Base-by-base conservation (phyloP, 495 filamentous ascomycete genomes). In the Glutinoglossum americanum region DNA sequence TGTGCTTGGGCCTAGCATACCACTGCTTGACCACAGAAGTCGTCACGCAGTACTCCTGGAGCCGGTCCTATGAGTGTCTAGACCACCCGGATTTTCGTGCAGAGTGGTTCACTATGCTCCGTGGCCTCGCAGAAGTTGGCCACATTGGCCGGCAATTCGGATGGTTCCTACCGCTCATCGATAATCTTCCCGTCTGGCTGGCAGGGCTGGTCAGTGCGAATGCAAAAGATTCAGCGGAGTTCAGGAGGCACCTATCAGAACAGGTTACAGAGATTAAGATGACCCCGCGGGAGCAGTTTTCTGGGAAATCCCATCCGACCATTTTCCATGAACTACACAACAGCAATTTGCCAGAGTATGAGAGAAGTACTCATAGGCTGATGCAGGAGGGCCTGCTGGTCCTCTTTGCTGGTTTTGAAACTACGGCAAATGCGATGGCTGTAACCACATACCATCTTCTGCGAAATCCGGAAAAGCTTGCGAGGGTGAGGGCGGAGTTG, bases 401-500 rank as follows among this genome's bases (percentile, higher is more conserved):
- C 9, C 64, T 77, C 13, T 67, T 64, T 1, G 76, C 76, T 4
- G 77, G 77, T 3, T 68, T 67, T 28, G 69, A 71, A 37, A 77
- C 73, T 3, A 74, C 71, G 0, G 69, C 67, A 5, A 69, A 66
- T 55, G 68, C 71, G 6, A 39, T 73, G 45, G 57, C 66, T 7
- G 60, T 63, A 15, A 63, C 71, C 13, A 64, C 67, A 17, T 77
- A 68, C 60, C 69, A 76, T 59, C 65, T 76, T 5, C 61, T 71
- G 5, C 57, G 59, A 10, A 66, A 73, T 51, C 70, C 66, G 4
- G 59, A 64, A 0, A 69, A 67, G 11, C 56, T 68, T 26, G 21
- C 61, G 5, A 65, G 61, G 19, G 61, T 73, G 5, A 62, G 57
- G 26, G 62, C 64, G 10, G 71, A 72, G 56, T 48, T 70, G 35